Evolutionary conservation across 169 alveolate genomes (phyloP).

Genomic region (Eimeria zaria): DNA sequence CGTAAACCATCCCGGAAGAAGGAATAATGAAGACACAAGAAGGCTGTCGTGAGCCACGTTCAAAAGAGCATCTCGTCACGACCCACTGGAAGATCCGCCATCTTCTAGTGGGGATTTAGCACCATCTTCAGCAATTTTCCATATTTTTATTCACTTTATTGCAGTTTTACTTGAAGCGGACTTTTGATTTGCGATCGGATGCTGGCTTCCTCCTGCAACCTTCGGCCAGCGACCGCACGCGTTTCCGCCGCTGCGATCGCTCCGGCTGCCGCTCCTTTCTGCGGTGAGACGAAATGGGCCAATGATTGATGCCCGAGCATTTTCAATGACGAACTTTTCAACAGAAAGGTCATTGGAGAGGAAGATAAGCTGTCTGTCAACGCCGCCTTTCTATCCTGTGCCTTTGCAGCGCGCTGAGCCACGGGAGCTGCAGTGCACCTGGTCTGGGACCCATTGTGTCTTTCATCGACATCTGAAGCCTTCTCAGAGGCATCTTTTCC

Average conservation of each 20-base stretch:
- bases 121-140: neutral
- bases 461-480: neutral
- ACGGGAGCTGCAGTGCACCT: neutral
- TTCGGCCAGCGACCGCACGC: slow-evolving; percentile 21
- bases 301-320: neutral
- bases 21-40: neutral
- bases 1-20: neutral
- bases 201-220: neutral
- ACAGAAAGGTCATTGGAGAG: neutral
- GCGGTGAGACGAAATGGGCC: neutral
- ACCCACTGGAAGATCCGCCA: slow-evolving; percentile 20
- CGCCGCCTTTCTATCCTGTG: neutral
- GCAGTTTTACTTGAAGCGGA: neutral
- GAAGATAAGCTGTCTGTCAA: neutral
- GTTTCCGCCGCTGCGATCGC: slow-evolving; percentile 40
- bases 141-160: neutral
- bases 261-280: slow-evolving; percentile 1
- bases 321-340: neutral
- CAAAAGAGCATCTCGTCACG: slow-evolving; percentile 20
- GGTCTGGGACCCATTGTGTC: neutral
- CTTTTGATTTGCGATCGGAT: neutral
- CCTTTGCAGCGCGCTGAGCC: neutral
- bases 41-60: slow-evolving; percentile 10
- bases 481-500: neutral
- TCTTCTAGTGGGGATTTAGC: neutral